Evolutionary conservation across 2,329 filamentous ascomycete genomes (phyloP), one percentile per base, ranked within the genome.

Genomic region (Colletotrichum musicola): DNA sequence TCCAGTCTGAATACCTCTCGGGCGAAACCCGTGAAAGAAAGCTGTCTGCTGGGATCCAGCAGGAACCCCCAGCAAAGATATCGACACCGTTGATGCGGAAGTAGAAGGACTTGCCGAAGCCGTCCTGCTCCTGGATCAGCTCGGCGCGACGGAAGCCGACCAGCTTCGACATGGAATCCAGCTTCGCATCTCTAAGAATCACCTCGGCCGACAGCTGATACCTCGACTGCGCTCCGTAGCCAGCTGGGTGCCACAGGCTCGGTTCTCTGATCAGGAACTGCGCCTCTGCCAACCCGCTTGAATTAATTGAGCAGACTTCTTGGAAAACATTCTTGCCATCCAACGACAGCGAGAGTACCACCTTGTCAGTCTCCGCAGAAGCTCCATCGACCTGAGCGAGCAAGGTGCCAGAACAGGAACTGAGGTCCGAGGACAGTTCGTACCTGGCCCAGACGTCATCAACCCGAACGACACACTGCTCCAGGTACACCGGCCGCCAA

Each of bases 401-500:
- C 40, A 42, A 42, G 2, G 40, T 42, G 1, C 40, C 40, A 1
- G 40, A 42, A n/a, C 13, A 42, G 1, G 40, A 42, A 6, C 6
- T 13, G 35, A 83, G 73, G 69, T 84, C 79, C 16, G 73, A 58
- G 14, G 70, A 74, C n/a, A 82, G 72, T 20, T 78, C 74, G 64
- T 75, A 77, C 35, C 82, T 72, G 1, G 81, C 77, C 70, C 85
- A 85, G 4, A 93, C 77, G 72, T 93, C 88, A 0, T 86, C 81
- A 4, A 94, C 79, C 16, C 86, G 82, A 9, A 84, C 82, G 44
- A 81, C 76, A 68, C 91, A 93, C 0, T 85, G 84, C 76, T 95
- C 91, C 1, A 94, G 77, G 13, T 84, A 84, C 1, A 94, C 84
- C 2, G 89, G 85, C 69, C 87, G 86, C 91, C 92, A 94, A 2